Base-by-base conservation (phyloP, 805 yeast genomes). In the Candida ortonii region DNA sequence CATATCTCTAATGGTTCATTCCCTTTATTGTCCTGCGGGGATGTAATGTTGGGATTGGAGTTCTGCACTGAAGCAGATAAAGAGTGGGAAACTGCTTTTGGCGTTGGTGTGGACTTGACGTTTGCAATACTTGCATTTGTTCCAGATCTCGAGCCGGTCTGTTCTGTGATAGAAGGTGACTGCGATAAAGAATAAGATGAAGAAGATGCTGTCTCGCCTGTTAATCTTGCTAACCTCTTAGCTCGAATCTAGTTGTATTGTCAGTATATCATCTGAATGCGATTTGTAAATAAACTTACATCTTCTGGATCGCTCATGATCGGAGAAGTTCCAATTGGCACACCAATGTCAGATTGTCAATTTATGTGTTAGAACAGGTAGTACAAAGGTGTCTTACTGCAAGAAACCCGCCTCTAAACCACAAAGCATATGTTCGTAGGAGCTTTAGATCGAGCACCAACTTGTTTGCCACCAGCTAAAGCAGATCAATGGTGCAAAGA, bases 161-260 rank as follows among this genome's bases (percentile, higher is more conserved):
- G 7, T 23, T 7, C 12, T 23, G 26, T 15, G 7, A 11, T n/a
- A 23, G 30, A 35, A 12, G 22, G 28, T 19, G 25, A 13, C 10
- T 10, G 29, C 2, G 18, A n/a, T 13, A 13, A 28, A n/a, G n/a
- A n/a, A n/a, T n/a, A n/a, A n/a, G n/a, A n/a, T n/a, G n/a, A n/a
- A n/a, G n/a, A n/a, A n/a, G n/a, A n/a, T n/a, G n/a, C n/a, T n/a
- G n/a, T n/a, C n/a, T n/a, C n/a, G n/a, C n/a, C 50, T 19, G 52
- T 48, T 37, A 77, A 61, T 39, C 65, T 66, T 5, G 83, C 84
- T 44, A 77, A 58, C 28, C 84, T 43, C 41, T 62, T 64, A 7
- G 68, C 69, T 38, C 71, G 59, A 23, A 66, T 60, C 49, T 59
- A 14, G 8, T 22, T 9, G 27, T 24, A 33, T 24, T 14, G 34